phyloP scores from a whole-genome alignment of 164 flowering plant species.

The Piper betle region DNA sequence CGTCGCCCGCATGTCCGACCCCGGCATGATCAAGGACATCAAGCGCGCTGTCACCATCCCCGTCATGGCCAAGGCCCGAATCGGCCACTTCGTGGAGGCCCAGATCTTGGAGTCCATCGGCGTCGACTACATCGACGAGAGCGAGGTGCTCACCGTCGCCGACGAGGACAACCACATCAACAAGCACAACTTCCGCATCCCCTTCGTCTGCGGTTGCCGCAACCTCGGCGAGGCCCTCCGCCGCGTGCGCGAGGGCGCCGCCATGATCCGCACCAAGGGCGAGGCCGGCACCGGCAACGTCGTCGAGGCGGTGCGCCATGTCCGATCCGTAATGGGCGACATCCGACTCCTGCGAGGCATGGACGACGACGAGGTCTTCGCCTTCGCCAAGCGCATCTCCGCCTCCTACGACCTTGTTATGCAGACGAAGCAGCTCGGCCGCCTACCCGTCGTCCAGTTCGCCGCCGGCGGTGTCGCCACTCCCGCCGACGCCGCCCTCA shows the following conservation, averaged over 20 bases:
- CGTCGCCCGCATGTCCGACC: slow-evolving; percentile 31
- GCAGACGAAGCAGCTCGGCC: slow-evolving; percentile 36
- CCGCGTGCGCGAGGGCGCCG: slow-evolving; percentile 21
- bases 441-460: slow-evolving; percentile 39
- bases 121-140: slow-evolving; percentile 22
- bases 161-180: slow-evolving; percentile 26
- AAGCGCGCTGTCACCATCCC: slow-evolving; percentile 26
- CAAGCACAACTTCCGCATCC: slow-evolving; percentile 25
- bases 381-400: slow-evolving; percentile 28
- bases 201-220: slow-evolving; percentile 24
- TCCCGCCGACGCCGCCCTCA: slow-evolving; percentile 39
- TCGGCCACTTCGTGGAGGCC: slow-evolving; percentile 28
- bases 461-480: slow-evolving; percentile 40
- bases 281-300: slow-evolving; percentile 34
- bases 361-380: slow-evolving; percentile 41
- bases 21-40: slow-evolving; percentile 25
- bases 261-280: slow-evolving; percentile 26
- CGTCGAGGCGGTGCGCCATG: slow-evolving; percentile 30
- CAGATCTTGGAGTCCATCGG: slow-evolving; percentile 24
- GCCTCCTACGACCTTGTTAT: slow-evolving; percentile 36
- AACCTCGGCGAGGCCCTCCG: slow-evolving; percentile 23
- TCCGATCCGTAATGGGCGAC: slow-evolving; percentile 31
- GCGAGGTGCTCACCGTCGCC: slow-evolving; percentile 21
- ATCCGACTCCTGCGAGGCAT: slow-evolving; percentile 26
- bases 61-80: slow-evolving; percentile 28